phyloP scores from a whole-genome alignment of 306 rosid species.

The Trifolium pratense region DNA sequence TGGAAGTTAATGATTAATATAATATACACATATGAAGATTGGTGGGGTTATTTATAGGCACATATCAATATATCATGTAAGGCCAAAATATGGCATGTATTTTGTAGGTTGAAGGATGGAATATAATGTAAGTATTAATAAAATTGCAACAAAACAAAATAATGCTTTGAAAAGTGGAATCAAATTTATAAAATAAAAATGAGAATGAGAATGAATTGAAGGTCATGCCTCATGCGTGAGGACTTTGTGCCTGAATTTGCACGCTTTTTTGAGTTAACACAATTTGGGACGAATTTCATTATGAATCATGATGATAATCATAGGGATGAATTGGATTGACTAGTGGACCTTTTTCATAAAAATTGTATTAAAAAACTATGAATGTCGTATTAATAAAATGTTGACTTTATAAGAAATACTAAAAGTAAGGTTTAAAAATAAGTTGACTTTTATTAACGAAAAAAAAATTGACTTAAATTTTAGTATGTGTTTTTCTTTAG shows the following conservation, averaged over 20 bases:
- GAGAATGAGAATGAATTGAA: not conserved
- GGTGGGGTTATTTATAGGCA: not conserved
- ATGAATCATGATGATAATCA: not conserved
- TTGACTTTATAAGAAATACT: not conserved
- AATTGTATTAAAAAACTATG: not conserved
- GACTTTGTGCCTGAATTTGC: not conserved
- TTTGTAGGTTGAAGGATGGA: conserved; percentile 9
- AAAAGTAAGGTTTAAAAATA: not conserved
- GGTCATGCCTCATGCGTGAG: conserved; percentile 3
- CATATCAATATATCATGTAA: not conserved
- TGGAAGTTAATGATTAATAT: not conserved
- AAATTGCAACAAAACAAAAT: not conserved
- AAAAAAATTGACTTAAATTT: not conserved
- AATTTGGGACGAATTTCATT: not conserved
- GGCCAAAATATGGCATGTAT: not conserved
- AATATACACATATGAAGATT: not conserved
- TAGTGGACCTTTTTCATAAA: not conserved
- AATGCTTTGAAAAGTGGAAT: not conserved
- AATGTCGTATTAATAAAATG: not conserved
- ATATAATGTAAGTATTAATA: conserved; percentile 5
- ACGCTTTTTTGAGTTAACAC: not conserved
- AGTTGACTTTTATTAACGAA: not conserved
- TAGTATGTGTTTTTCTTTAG: not conserved
- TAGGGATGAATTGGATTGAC: not conserved
- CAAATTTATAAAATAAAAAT: not conserved